Percentiles rank a stretch among this genome's conserved stretches.
These are phyloP conservation scores for Hygrophorus russula DNA, from an alignment of 768 basidiomycete genomes.

Conservation along the genomic window DNA sequence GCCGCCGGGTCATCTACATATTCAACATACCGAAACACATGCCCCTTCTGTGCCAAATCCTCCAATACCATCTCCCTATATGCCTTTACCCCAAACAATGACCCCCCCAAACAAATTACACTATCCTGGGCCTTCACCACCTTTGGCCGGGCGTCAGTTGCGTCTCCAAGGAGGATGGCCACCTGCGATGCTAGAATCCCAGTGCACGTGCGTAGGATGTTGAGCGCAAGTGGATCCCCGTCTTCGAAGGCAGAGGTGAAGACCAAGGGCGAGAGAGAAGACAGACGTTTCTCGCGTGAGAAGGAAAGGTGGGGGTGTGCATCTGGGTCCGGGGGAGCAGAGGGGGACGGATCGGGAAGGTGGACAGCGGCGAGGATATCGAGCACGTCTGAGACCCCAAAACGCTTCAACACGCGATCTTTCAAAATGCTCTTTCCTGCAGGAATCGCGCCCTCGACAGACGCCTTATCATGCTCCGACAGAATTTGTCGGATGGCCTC, in stretches of 20 bases:
- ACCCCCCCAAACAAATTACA: conserved; percentile 73
- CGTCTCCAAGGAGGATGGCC: conserved; percentile 32
- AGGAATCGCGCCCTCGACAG: conserved; percentile 22
- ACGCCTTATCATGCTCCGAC: conserved; percentile 39
- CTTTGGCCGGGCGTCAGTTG: conserved; percentile 13
- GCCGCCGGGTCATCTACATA: conserved; percentile 62
- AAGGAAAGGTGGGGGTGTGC: conserved; percentile 19
- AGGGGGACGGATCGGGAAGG: conserved; percentile 39
- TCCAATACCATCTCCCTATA: conserved; percentile 51
- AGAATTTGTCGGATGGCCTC: conserved; percentile 65
- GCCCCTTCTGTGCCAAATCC: conserved; percentile 43
- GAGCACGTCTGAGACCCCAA: conserved; percentile 43
- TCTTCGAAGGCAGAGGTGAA: conserved; percentile 68
- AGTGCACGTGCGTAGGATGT: conserved; percentile 43
- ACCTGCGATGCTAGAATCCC: conserved; percentile 48
- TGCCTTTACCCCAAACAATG: conserved; percentile 48
- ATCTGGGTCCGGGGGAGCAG: conserved; percentile 10
- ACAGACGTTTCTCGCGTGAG: conserved; percentile 63
- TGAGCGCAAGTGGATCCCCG: conserved; percentile 51
- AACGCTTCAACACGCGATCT: conserved; percentile 37
- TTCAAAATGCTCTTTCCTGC: conserved; percentile 26
- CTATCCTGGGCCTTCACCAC: conserved; percentile 41
- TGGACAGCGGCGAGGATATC: conserved; percentile 61
- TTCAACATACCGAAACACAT: conserved; percentile 53
- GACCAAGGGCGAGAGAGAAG: conserved; percentile 64